Percentiles rank a stretch among this genome's conserved stretches.
These are phyloP conservation scores for Tubosaeta sp. DNA, from an alignment of 768 basidiomycete species.

Conservation along the genomic window DNA sequence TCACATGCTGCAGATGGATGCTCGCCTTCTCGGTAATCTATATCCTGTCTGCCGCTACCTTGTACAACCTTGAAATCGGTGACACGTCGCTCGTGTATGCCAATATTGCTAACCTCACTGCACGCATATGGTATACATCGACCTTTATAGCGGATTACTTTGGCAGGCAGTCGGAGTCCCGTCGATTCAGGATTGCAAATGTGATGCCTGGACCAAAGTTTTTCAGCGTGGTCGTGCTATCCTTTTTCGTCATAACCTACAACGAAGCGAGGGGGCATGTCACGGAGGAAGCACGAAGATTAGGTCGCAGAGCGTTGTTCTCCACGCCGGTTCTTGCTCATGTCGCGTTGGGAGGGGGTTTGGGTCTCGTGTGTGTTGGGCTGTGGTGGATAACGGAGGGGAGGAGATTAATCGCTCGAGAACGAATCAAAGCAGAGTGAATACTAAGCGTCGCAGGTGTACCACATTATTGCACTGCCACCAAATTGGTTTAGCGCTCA, in stretches of 20 bases:
- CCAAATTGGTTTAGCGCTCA: neutral
- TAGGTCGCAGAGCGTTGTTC: conserved; percentile 21
- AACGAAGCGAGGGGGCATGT: conserved; percentile 17
- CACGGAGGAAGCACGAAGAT: conserved; percentile 7
- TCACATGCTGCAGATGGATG: conserved; percentile 56
- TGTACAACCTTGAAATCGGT: conserved; percentile 48
- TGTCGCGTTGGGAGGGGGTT: conserved; percentile 22
- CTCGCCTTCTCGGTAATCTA: conserved; percentile 69
- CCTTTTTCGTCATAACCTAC: conserved; percentile 18
- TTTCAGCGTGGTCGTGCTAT: conserved; percentile 17
- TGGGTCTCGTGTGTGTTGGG: conserved; percentile 25
- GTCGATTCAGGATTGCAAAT: conserved; percentile 11
- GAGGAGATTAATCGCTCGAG: conserved; percentile 16
- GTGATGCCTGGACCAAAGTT: conserved; percentile 28
- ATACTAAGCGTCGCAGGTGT: no score
- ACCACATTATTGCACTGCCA: conserved; percentile 18
- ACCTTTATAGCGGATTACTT: conserved; percentile 51
- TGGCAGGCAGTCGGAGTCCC: conserved; percentile 13
- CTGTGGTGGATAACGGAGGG: conserved; percentile 31
- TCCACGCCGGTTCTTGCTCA: conserved; percentile 19
- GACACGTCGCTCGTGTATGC: conserved; percentile 73
- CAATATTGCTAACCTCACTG: conserved; percentile 64
- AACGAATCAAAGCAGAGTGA: conserved; percentile 21
- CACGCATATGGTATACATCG: conserved; percentile 59
- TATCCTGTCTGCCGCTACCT: conserved; percentile 45